A percentile compares a stretch with the other conserved stretches of the same genome.
Conservation (phyloP, 2,329 filamentous ascomycete genomes). For the Aspergillus thermomutatus region DNA sequence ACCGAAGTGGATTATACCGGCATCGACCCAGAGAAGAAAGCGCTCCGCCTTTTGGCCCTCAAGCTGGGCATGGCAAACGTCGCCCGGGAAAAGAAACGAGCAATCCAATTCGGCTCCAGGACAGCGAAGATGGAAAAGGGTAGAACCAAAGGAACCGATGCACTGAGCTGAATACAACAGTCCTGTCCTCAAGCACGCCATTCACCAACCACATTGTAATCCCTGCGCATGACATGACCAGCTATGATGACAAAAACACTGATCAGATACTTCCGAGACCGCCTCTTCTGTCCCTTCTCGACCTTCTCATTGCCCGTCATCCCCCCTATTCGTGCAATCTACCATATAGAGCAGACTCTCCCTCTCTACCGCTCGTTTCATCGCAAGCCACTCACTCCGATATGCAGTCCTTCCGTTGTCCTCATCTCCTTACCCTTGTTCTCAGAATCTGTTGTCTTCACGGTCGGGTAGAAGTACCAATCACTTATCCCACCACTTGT, state of each 20-base stretch:
- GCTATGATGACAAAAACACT: conserved; percentile 39
- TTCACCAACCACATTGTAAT: neutral
- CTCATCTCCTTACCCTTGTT: neutral
- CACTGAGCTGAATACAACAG: conserved; percentile 32
- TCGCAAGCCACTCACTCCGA: neutral
- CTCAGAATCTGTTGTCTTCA: neutral
- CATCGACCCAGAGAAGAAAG: conserved; percentile 76
- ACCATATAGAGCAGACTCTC: neutral
- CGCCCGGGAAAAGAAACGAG: conserved; percentile 86
- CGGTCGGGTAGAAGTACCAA: neutral
- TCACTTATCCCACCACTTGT: neutral
- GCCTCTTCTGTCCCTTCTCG: conserved; percentile 4
- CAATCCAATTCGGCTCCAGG: conserved; percentile 79
- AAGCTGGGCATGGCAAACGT: conserved; percentile 68
- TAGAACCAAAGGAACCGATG: conserved; percentile 65
- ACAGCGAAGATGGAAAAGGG: conserved; percentile 75
- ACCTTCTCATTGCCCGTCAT: conserved; percentile 5
- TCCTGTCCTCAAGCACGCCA: neutral
- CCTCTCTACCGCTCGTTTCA: conserved; percentile 1
- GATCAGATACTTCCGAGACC: conserved; percentile 44
- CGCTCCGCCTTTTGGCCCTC: conserved; percentile 73
- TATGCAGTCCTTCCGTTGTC: neutral
- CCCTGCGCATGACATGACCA: conserved; percentile 11
- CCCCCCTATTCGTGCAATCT: neutral
- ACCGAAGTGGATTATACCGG: conserved; percentile 1